A percentile compares a stretch with the other conserved stretches of the same genome.
Evolutionary conservation across 345 rosid genomes (phyloP).

Genomic region (Iberis pinnata): DNA sequence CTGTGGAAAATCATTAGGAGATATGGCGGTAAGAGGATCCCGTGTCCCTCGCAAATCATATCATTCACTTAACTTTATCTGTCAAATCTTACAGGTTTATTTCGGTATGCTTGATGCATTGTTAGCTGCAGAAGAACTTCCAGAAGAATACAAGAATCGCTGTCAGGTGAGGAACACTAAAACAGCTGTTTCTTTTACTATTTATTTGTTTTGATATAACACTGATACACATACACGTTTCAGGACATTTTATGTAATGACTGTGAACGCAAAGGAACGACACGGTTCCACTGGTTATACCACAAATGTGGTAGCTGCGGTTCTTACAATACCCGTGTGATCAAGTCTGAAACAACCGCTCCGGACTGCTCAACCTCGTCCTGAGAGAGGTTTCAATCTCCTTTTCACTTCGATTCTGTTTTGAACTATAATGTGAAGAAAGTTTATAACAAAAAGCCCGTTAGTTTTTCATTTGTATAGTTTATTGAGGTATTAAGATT

Average conservation of each 20-base stretch:
- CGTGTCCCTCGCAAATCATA: not conserved
- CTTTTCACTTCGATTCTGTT: not conserved
- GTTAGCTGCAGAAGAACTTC: constrained; percentile 82
- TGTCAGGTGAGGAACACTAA: constrained; percentile 51
- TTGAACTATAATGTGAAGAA: constrained; percentile 23
- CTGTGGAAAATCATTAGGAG: constrained; percentile 91
- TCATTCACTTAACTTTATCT: not conserved
- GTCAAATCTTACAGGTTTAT: constrained; percentile 50
- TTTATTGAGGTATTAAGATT: constrained; percentile 22
- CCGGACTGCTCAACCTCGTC: constrained; percentile 36
- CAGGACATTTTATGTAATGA: constrained; percentile 78
- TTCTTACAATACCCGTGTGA: constrained; percentile 81
- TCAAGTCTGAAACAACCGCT: constrained; percentile 38
- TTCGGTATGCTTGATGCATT: constrained; percentile 93
- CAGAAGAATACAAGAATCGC: constrained; percentile 73
- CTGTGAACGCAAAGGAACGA: constrained; percentile 57
- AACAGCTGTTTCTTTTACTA: constrained; percentile 2
- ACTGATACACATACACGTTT: not conserved
- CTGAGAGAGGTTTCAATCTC: constrained; percentile 18
- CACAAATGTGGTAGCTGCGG: constrained; percentile 72
- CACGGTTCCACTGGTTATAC: constrained; percentile 78
- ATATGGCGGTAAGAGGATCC: constrained; percentile 68
- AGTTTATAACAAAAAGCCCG: too few species aligned
- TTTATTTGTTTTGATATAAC: not conserved
- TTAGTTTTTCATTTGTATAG: constrained; percentile 29